These are phyloP conservation scores for Chytriomyces confervae DNA, from an alignment of 192 early-diverging fungal genomes.

Conservation along the genomic window DNA sequence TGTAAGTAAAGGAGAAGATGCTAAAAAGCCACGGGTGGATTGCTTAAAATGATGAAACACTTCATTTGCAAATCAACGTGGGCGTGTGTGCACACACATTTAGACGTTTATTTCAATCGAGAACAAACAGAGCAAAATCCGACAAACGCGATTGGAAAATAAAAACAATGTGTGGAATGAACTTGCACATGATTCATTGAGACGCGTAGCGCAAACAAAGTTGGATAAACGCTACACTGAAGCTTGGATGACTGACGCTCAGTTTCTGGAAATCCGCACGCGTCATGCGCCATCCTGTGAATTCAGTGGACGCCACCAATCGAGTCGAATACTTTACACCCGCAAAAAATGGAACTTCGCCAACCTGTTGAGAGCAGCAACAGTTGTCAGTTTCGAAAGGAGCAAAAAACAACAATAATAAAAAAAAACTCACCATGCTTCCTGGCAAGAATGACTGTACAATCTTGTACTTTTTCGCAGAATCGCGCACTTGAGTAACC, in stretches of 20 bases:
- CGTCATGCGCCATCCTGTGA: slow-evolving; percentile 78
- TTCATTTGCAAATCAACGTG: too few species aligned
- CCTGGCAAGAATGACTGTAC: slow-evolving; percentile 90
- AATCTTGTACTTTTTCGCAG: slow-evolving; percentile 46
- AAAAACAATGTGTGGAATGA: too few species aligned
- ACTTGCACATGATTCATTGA: too few species aligned
- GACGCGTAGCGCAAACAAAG: slow-evolving; percentile 19
- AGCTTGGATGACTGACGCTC: slow-evolving; percentile 67
- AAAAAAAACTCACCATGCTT: slow-evolving; percentile 65
- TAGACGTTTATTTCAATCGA: too few species aligned
- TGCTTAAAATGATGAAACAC: too few species aligned
- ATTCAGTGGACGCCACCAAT: slow-evolving; percentile 61
- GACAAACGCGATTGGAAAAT: too few species aligned
- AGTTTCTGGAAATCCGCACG: slow-evolving; percentile 70
- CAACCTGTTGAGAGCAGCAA: slow-evolving; percentile 46
- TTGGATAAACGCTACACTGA: slow-evolving; percentile 76
- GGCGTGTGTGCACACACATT: too few species aligned
- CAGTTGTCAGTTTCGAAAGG: not conserved
- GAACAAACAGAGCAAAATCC: too few species aligned
- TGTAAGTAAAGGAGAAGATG: too few species aligned
- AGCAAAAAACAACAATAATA: not conserved
- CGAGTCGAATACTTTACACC: slow-evolving; percentile 42
- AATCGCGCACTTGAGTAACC: slow-evolving; percentile 56
- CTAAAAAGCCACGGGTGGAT: too few species aligned
- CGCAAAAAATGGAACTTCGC: slow-evolving; percentile 84